A percentile compares a stretch with the other conserved stretches of the same genome.
phyloP scores from a whole-genome alignment of 331 rosid genomes.

The Pyracantha coccinea region DNA sequence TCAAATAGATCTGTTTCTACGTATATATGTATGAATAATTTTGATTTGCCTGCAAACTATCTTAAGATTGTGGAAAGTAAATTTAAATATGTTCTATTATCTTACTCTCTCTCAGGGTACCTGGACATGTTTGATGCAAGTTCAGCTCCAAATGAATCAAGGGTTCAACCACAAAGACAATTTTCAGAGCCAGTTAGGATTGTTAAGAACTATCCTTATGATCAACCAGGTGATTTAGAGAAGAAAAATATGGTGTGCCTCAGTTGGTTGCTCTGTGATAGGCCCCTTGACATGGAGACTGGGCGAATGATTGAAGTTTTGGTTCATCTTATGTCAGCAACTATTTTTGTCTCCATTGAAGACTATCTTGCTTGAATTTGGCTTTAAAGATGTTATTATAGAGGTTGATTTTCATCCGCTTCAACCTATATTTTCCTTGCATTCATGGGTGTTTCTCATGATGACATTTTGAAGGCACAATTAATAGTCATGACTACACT shows the following conservation, averaged over 20 bases:
- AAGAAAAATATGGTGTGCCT: conserved; percentile 82
- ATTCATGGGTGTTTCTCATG: conserved; percentile 68
- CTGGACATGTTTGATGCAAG: conserved; percentile 73
- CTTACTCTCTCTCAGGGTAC: conserved; percentile 53
- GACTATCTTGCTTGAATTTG: conserved; percentile 82
- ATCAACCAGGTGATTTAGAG: conserved; percentile 72
- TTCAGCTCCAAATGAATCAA: conserved; percentile 71
- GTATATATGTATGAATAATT: background rate
- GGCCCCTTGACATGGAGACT: conserved; percentile 82
- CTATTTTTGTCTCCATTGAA: conserved; percentile 92
- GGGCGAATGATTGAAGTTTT: conserved; percentile 71
- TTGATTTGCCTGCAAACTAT: background rate
- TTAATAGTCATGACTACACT: conserved; percentile 54
- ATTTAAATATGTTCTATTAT: background rate
- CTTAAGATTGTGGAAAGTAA: too few species aligned
- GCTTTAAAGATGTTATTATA: conserved; percentile 71
- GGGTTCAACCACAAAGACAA: conserved; percentile 53
- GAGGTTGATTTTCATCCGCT: conserved; percentile 94
- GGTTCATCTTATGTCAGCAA: conserved; percentile 92
- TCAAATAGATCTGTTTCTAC: background rate
- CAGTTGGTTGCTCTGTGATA: conserved; percentile 92
- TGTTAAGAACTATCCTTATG: conserved; percentile 82
- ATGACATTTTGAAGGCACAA: conserved; percentile 74
- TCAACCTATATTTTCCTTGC: conserved; percentile 93
- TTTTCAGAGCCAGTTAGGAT: conserved; percentile 75